These are phyloP conservation scores for Leucogyrophana mollusca DNA, from an alignment of 768 basidiomycete species.

Conservation along the genomic window DNA sequence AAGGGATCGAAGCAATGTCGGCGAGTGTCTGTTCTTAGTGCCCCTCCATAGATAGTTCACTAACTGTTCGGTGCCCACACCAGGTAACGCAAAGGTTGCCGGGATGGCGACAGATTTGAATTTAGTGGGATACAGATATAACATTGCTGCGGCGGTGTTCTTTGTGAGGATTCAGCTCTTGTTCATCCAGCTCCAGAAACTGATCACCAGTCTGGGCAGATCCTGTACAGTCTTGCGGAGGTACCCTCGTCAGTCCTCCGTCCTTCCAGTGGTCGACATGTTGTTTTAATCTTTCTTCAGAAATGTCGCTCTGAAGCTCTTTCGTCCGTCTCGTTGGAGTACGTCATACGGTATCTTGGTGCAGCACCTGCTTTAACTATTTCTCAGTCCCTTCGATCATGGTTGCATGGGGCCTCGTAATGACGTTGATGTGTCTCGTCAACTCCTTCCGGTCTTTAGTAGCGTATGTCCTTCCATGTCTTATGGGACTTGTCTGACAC, in stretches of 20 bases:
- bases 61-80: background rate
- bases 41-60: background rate
- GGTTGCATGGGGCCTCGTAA: slow-evolving; percentile 39
- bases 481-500: background rate
- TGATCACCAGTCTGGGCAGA: slow-evolving; percentile 12
- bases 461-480: slow-evolving; percentile 22
- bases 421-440: slow-evolving; percentile 38
- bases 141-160: slow-evolving; percentile 38
- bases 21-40: slow-evolving; percentile 20
- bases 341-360: slow-evolving; percentile 5
- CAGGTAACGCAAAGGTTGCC: slow-evolving; percentile 44
- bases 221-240: slow-evolving; percentile 37
- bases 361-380: slow-evolving; percentile 10
- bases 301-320: slow-evolving; percentile 37
- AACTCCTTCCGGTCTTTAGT: slow-evolving; percentile 29
- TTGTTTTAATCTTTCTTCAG: slow-evolving; percentile 17
- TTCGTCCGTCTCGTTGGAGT: slow-evolving; percentile 37
- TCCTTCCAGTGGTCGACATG: background rate
- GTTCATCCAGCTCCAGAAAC: background rate
- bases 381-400: slow-evolving; percentile 37
- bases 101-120: slow-evolving; percentile 40
- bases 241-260: slow-evolving; percentile 34
- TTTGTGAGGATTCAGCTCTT: slow-evolving; percentile 26
- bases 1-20: slow-evolving; percentile 46
- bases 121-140: slow-evolving; percentile 33